These are phyloP conservation scores for Penicillium goetzii DNA, from an alignment of 495 filamentous ascomycete genomes.

Conservation along the genomic window DNA sequence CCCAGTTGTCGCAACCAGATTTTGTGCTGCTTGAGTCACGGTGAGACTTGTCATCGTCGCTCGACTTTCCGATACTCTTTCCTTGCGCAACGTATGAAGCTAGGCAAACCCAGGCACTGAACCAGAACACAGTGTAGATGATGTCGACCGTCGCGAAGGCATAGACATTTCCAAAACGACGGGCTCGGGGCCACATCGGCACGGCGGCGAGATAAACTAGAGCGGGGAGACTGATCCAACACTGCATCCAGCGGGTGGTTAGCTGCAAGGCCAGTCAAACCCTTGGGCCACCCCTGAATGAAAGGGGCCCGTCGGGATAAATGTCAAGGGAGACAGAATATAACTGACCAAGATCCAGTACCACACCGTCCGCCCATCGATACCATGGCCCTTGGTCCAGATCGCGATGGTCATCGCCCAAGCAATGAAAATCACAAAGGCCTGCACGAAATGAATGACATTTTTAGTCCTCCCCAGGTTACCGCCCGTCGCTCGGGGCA, in stretches of 20 bases:
- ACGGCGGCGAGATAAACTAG: constrained; percentile 83
- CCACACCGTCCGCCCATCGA: constrained; percentile 72
- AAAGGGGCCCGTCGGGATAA: background rate
- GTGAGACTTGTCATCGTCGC: constrained; percentile 7
- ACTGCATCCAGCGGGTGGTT: constrained; percentile 53
- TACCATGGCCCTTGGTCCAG: constrained; percentile 63
- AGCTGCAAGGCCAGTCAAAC: constrained; percentile 17
- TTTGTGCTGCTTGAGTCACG: constrained; percentile 28
- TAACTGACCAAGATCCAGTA: constrained; percentile 77
- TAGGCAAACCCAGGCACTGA: constrained; percentile 78
- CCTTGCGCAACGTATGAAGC: constrained; percentile 67
- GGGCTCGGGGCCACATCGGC: constrained; percentile 81
- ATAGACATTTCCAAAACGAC: constrained; percentile 79
- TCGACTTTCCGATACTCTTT: constrained; percentile 45
- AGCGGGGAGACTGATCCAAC: constrained; percentile 80
- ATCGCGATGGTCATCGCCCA: constrained; percentile 76
- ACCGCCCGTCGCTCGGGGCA: constrained; percentile 37
- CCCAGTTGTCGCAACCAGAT: constrained; percentile 55
- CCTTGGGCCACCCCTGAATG: background rate
- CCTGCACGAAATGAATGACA: constrained; percentile 59
- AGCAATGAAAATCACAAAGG: constrained; percentile 67
- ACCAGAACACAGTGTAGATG: constrained; percentile 78
- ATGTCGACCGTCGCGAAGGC: constrained; percentile 76
- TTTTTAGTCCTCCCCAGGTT: constrained; percentile 53
- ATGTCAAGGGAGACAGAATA: background rate